These are phyloP conservation scores for Megacollybia marginata DNA, from an alignment of 768 basidiomycete genomes.

Conservation along the genomic window DNA sequence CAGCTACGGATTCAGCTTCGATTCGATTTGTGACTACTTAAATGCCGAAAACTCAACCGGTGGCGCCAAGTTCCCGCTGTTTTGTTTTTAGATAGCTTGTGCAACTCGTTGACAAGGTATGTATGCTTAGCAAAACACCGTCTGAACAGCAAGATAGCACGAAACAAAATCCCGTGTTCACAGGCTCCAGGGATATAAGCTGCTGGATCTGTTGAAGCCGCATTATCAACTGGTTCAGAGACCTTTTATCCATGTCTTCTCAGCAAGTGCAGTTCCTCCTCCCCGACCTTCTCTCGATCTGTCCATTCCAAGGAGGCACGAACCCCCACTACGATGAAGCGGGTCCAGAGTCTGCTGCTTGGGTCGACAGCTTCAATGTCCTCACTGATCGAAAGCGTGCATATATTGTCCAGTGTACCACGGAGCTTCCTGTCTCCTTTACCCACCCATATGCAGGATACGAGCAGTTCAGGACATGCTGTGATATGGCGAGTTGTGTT, in stretches of 20 bases:
- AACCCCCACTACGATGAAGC: too few relatives aligned
- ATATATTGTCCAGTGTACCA: slow-evolving; percentile 56
- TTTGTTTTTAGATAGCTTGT: too few relatives aligned
- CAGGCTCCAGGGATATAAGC: background rate
- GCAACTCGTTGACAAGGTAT: too few relatives aligned
- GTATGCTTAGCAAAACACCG: background rate
- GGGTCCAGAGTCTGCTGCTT: too few relatives aligned
- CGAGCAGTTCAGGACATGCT: too few relatives aligned
- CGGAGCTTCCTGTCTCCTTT: slow-evolving; percentile 55
- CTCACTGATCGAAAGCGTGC: slow-evolving; percentile 54
- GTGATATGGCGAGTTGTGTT: slow-evolving; percentile 38
- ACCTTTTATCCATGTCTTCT: slow-evolving; percentile 20
- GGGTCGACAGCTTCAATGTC: slow-evolving; percentile 54
- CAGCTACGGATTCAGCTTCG: background rate
- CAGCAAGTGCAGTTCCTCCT: too few relatives aligned
- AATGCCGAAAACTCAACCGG: too few relatives aligned
- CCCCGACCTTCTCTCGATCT: too few relatives aligned
- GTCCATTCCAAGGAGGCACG: slow-evolving; percentile 39
- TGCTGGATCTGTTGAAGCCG: background rate
- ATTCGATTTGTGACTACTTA: background rate
- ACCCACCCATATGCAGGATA: slow-evolving; percentile 52
- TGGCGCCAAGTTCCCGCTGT: too few relatives aligned
- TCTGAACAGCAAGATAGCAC: background rate
- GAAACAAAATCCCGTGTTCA: background rate
- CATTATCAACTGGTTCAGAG: background rate